Evolutionary conservation across 306 rosid genomes (phyloP), one percentile per base, ranked within the genome.

Genomic region (Sesbania bispinosa): DNA sequence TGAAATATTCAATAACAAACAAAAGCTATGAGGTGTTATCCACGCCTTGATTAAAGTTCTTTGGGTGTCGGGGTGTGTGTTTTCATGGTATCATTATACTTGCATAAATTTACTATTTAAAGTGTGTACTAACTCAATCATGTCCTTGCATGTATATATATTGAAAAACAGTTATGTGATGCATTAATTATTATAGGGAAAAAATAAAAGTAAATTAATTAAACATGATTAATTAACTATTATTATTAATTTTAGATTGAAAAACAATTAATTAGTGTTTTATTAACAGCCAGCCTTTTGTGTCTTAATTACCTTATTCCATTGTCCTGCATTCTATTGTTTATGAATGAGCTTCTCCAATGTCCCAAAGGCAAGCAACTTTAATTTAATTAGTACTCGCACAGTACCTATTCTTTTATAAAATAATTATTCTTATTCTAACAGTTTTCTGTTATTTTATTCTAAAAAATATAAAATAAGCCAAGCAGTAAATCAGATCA

Each of bases 61-160:
- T 33, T 63, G 13, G 7, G 62, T 62, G 86, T 82, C 86, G 83
- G n/a, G n/a, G 86, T 82, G 86, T 11, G 26, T 27, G 52, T 67
- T 66, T 67, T 42, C 21, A 38, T 42, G 6, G 26, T 19, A 46
- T 42, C 35, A 18, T 65, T 41, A 7, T 55, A 20, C 52, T 10
- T 20, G 15, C 20, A 7, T 61, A 54, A 43, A 63, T 58, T 79
- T 65, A 21, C 71, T 57, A n/a, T 36, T 57, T 47, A 48, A 39
- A 18, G 11, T 26, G 18, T n/a, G 4, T 51, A 64, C 6, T 46
- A 71, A 26, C 39, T 43, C 19, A 14, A 47, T 67, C 26, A 18
- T 62, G 35, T 42, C 14, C 15, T 21, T 29, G 7, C 43, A 14
- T 46, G 6, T 4, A 29, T 8, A 1, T n/a, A 14, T 24, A 5